Percentiles rank a stretch among this genome's conserved stretches.
Conservation (phyloP, 331 rosid genomes). For the Cydonia oblonga region DNA sequence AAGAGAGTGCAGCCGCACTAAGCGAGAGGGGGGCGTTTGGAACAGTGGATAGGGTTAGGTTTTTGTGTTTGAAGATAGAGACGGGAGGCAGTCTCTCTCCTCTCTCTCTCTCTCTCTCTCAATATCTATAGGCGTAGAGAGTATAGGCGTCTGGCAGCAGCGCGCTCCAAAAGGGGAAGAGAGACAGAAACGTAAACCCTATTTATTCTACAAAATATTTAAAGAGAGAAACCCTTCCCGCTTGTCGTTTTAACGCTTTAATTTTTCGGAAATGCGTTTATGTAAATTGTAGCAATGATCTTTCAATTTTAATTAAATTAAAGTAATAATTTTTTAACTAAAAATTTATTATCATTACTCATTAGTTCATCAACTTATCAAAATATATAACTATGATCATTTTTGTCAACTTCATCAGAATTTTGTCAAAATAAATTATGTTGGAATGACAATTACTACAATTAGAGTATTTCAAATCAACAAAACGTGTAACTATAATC, state of each 20-base stretch:
- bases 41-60: slow-evolving; percentile 1
- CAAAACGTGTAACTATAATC: no score
- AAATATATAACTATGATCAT: no score
- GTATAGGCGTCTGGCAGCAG: slow-evolving; percentile 4
- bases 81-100: neutral
- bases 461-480: no score
- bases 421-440: no score
- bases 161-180: slow-evolving; percentile 7
- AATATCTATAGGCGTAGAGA: neutral
- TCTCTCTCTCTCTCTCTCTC: neutral
- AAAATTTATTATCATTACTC: accelerated
- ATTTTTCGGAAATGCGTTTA: neutral
- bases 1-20: neutral
- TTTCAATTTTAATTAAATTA: no score
- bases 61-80: slow-evolving; percentile 5
- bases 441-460: no score
- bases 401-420: no score
- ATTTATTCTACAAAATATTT: neutral
- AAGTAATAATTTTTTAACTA: no score
- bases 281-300: no score
- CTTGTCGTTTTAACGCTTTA: neutral
- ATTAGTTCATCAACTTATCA: accelerated
- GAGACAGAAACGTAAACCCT: slow-evolving; percentile 3
- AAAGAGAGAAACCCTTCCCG: slow-evolving; percentile 3
- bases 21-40: neutral